Evolutionary conservation across 306 rosid genomes (phyloP).

Genomic region (Mimosa bimucronata): DNA sequence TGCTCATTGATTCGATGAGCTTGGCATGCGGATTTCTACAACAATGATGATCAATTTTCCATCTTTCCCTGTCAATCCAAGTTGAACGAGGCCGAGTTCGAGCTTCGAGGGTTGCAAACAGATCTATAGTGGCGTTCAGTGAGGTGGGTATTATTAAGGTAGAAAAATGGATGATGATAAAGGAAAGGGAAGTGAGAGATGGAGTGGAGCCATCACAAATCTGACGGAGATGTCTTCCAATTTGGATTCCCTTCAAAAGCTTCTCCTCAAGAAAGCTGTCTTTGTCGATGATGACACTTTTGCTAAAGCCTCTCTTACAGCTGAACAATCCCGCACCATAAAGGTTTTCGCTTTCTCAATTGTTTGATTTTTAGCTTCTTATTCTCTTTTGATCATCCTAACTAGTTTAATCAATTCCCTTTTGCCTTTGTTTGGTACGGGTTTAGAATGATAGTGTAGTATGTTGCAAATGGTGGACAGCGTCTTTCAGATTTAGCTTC

Average conservation of each 20-base stretch:
- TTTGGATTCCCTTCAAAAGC: constrained; percentile 81
- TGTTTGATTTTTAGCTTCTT: neutral
- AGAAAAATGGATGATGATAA: constrained; percentile 75
- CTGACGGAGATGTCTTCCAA: constrained; percentile 83
- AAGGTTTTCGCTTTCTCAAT: constrained; percentile 46
- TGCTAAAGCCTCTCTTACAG: constrained; percentile 81
- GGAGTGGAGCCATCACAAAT: constrained; percentile 88
- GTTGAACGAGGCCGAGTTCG: neutral
- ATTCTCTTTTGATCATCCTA: neutral
- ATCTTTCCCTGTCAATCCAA: neutral
- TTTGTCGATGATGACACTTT: constrained; percentile 87
- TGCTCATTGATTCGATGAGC: too few species aligned
- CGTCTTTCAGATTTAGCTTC: neutral
- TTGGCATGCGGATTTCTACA: too few species aligned
- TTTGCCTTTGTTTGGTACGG: neutral
- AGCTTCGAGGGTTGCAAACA: neutral
- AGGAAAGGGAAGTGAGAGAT: constrained; percentile 74
- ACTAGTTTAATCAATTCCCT: neutral
- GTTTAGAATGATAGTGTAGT: neutral
- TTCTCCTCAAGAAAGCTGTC: constrained; percentile 83
- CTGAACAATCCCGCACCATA: constrained; percentile 90
- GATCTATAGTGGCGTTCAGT: neutral
- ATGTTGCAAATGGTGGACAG: neutral
- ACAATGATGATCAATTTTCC: neutral
- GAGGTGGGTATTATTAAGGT: neutral